Base-by-base conservation (phyloP, 2,329 filamentous ascomycete species). In the Fusarium guadeloupense region DNA sequence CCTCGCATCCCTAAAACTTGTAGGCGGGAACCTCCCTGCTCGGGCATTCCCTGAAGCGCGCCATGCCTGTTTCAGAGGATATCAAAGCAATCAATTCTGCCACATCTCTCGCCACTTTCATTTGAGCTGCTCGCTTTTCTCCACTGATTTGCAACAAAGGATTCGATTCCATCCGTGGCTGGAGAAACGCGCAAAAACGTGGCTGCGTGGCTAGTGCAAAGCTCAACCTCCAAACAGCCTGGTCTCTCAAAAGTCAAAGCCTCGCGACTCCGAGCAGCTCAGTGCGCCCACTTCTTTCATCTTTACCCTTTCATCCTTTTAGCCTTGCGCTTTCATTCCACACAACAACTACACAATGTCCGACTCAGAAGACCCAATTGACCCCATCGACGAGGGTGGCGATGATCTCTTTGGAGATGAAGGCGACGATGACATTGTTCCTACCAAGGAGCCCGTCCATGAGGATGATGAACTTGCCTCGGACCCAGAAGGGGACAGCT, bases 391-490 rank as follows among this genome's bases (percentile, higher is more conserved):
- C 51, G 82, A 82, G 43, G 83, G 78, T 53, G 85, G 80, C 54
- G 85, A 86, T 69, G 86, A 88, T 69, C 80, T 88, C 39, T 88
- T 89, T 59, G 86, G 85, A 46, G 85, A 86, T 53, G 84, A 82
- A 45, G 83, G 78, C 31, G 80, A 90, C 65, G 84, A 86, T 54
- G 86, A 89, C 28, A 63, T 71, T 41, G 63, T 69, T 75, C 86
- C 63, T 83, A 87, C 44, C 83, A 87, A 87, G 71, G 87, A 87
- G 66, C 83, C 85, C 66, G 83, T 81, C 39, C 79, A 88, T 16
- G 83, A 84, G 69, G 89, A 93, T 68, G 84, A 87, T 62, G 83
- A 84, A 19, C 76, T 84, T 6, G 81, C 77, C 21, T 84, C 82
- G 3, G 83, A 86, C 13, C 76, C 75, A 23, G 81, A 81, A 41